Conservation (phyloP, 768 basidiomycete species). For the Kwoniella botswanensis region DNA sequence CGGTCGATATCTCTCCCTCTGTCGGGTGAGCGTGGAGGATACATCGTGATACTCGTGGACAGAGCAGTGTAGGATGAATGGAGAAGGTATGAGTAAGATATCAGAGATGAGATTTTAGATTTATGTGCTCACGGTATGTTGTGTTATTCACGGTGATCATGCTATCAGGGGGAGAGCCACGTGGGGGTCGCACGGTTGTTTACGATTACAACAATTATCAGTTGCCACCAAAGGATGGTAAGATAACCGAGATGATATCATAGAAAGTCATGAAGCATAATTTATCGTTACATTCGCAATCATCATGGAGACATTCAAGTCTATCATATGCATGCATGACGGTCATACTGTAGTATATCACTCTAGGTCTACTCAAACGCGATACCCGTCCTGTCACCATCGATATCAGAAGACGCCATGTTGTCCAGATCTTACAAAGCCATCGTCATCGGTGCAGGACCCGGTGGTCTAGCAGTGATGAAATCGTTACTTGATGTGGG, state of each 20-base stretch:
- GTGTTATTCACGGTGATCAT: too few species aligned
- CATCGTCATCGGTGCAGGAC: slow-evolving; percentile 39
- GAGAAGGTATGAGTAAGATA: too few species aligned
- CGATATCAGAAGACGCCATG: background rate
- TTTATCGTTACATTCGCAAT: too few species aligned
- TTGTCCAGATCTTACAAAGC: slow-evolving; percentile 20
- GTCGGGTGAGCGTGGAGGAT: background rate
- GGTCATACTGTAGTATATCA: too few species aligned
- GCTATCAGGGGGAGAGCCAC: background rate
- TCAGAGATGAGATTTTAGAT: too few species aligned
- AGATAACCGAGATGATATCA: background rate
- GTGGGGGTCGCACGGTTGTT: background rate
- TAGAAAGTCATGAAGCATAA: background rate
- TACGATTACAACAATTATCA: too few species aligned
- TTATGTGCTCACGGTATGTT: too few species aligned
- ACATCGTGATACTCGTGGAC: background rate
- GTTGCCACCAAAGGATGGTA: background rate
- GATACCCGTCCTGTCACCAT: too few species aligned
- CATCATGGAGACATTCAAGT: too few species aligned
- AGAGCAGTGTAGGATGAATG: background rate
- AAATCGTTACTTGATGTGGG: slow-evolving; percentile 32
- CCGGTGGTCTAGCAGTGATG: slow-evolving; percentile 37
- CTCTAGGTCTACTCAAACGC: too few species aligned
- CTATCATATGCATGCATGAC: too few species aligned
- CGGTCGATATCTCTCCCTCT: background rate